Evolutionary conservation across 1,284 basidiomycete genomes (phyloP).

Genomic region (Erythrobasidium hasegawianum): DNA sequence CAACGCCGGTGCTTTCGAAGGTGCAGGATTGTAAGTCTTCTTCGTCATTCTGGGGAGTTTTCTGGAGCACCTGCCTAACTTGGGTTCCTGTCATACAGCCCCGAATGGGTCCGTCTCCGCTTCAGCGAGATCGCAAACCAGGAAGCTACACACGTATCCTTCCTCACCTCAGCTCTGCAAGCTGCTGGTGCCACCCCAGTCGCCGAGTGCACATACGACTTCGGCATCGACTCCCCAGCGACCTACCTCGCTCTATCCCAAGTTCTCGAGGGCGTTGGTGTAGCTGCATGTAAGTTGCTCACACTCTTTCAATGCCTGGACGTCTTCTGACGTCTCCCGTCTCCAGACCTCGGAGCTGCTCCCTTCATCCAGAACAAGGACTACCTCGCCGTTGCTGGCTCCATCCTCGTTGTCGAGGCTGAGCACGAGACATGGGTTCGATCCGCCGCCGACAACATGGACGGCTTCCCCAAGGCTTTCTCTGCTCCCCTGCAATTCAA

Average conservation of each 20-base stretch:
- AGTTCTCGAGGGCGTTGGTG: conserved; percentile 60
- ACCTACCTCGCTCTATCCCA: conserved; percentile 58
- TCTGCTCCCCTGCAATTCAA: conserved; percentile 38
- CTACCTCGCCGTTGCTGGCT: conserved; percentile 50
- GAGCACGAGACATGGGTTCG: conserved; percentile 32
- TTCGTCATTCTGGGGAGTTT: background rate
- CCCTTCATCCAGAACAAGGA: conserved; percentile 38
- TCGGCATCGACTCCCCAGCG: conserved; percentile 56
- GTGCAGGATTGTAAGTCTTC: conserved; percentile 57
- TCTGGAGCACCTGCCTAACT: background rate
- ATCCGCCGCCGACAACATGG: conserved; percentile 15
- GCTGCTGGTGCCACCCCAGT: conserved; percentile 54
- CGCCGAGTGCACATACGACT: conserved; percentile 60
- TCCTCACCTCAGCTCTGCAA: conserved; percentile 55
- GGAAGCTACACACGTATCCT: conserved; percentile 58
- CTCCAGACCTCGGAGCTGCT: conserved; percentile 38
- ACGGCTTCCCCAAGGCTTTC: conserved; percentile 31
- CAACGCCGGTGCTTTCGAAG: conserved; percentile 55
- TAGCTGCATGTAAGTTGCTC: conserved; percentile 1
- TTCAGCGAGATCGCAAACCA: conserved; percentile 59
- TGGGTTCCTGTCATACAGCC: conserved; percentile 3
- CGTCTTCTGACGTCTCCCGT: conserved; percentile 1
- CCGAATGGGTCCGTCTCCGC: conserved; percentile 35
- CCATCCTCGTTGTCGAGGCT: conserved; percentile 50
- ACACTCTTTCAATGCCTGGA: background rate